phyloP scores from a whole-genome alignment of 441 rosid species.

The Cnidoscolus chayamansa region DNA sequence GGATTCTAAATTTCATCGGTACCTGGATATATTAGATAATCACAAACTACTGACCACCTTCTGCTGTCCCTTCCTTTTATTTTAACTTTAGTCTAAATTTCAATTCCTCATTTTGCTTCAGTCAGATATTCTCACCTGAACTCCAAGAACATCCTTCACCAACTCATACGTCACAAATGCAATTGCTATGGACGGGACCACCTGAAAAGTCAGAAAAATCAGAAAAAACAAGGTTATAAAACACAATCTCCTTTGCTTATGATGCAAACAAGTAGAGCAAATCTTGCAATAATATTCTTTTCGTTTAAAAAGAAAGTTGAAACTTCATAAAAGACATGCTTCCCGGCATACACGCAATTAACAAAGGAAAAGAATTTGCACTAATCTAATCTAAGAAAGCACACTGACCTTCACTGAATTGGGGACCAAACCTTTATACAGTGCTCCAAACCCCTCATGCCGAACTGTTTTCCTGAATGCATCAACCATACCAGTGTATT shows the following conservation, averaged over 20 bases:
- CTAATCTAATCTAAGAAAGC: neutral
- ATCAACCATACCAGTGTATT: conserved; percentile 79
- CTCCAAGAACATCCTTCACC: conserved; percentile 85
- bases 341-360: too few species aligned
- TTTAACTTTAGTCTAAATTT: neutral
- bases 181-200: conserved; percentile 91
- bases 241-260: neutral
- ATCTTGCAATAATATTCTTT: too few species aligned
- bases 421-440: conserved; percentile 89
- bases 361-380: too few species aligned
- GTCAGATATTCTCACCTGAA: conserved; percentile 86
- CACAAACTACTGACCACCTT: conserved; percentile 14
- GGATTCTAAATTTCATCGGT: conserved; percentile 20
- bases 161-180: conserved; percentile 87
- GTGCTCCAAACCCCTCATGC: conserved; percentile 77
- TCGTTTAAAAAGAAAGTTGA: too few species aligned
- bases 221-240: neutral
- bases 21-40: conserved; percentile 17
- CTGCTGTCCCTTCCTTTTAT: conserved; percentile 10
- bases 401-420: conserved; percentile 77
- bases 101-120: conserved; percentile 29
- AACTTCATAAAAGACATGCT: too few species aligned
- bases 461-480: conserved; percentile 78
- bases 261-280: too few species aligned
- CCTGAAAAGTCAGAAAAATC: conserved; percentile 35